phyloP scores from a whole-genome alignment of 495 filamentous ascomycete genomes.

The Daldinia concentrica region DNA sequence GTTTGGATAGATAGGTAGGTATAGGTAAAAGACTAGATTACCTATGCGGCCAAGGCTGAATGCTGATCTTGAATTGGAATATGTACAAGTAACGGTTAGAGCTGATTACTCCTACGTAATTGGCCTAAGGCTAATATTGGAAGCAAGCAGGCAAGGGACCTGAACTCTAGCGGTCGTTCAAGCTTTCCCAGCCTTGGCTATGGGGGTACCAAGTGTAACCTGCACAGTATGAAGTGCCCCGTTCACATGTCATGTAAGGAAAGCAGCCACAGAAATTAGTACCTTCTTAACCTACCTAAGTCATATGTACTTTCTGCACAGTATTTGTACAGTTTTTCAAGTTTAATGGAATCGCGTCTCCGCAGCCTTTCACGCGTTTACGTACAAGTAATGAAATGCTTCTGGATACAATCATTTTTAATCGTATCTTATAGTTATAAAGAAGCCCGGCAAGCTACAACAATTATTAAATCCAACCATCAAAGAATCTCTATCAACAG shows the following conservation, averaged over 20 bases:
- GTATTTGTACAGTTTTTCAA: neutral
- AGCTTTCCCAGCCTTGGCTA: conserved; percentile 8
- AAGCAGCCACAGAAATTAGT: too few species aligned
- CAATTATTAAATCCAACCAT: neutral
- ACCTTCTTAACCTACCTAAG: too few species aligned
- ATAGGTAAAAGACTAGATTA: conserved; percentile 10
- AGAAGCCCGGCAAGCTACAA: neutral
- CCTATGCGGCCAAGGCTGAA: neutral
- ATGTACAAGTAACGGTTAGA: conserved; percentile 6
- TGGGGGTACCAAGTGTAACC: neutral
- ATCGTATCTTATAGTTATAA: neutral
- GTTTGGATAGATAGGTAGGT: neutral
- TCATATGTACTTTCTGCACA: neutral
- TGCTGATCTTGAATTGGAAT: conserved; percentile 17
- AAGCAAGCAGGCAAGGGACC: conserved; percentile 9
- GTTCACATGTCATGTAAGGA: too few species aligned
- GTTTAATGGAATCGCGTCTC: conserved; percentile 49
- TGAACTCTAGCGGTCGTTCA: neutral
- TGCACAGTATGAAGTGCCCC: neutral
- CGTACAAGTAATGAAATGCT: neutral
- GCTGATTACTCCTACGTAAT: conserved; percentile 19
- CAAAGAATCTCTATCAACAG: neutral
- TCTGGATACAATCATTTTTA: neutral
- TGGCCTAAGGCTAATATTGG: neutral
- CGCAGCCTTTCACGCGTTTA: conserved; percentile 28